A percentile compares a stretch with the other conserved stretches of the same genome.
Conservation (phyloP, 371 early-diverging fungal genomes). For the Fennellomyces sp. region DNA sequence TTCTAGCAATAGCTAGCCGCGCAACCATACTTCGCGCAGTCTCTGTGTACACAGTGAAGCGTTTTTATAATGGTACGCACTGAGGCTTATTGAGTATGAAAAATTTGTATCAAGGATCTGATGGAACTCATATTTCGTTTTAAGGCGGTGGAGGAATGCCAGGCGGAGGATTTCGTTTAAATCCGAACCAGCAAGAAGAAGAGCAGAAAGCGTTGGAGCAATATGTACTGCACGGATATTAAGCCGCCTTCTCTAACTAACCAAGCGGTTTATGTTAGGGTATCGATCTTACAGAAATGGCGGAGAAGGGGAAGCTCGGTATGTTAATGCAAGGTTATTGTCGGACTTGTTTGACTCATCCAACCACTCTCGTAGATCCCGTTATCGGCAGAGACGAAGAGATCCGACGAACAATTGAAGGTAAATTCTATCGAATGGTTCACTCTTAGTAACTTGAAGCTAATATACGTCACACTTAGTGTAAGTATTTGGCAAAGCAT, state of each 20-base stretch:
- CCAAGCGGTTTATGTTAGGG: slow-evolving; percentile 35
- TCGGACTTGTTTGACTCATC: slow-evolving; percentile 15
- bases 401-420: slow-evolving; percentile 83
- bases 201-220: slow-evolving; percentile 44
- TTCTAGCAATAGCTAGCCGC: too few species aligned
- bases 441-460: too few species aligned
- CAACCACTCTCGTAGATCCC: slow-evolving; percentile 58
- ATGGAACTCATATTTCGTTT: neutral
- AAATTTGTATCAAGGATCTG: too few species aligned
- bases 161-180: slow-evolving; percentile 38
- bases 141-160: slow-evolving; percentile 21
- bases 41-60: neutral
- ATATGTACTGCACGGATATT: slow-evolving; percentile 25
- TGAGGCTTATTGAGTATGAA: neutral
- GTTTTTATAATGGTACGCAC: slow-evolving; percentile 12
- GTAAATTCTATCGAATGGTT: too few species aligned
- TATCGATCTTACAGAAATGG: slow-evolving; percentile 79
- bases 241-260: neutral
- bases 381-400: slow-evolving; percentile 80
- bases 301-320: slow-evolving; percentile 67
- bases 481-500: slow-evolving; percentile 15
- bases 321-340: slow-evolving; percentile 35
- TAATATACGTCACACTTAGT: too few species aligned
- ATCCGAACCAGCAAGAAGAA: slow-evolving; percentile 42
- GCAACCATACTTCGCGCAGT: neutral